These are phyloP conservation scores for Leccinellum albellum DNA, from an alignment of 768 basidiomycete species.

Conservation along the genomic window DNA sequence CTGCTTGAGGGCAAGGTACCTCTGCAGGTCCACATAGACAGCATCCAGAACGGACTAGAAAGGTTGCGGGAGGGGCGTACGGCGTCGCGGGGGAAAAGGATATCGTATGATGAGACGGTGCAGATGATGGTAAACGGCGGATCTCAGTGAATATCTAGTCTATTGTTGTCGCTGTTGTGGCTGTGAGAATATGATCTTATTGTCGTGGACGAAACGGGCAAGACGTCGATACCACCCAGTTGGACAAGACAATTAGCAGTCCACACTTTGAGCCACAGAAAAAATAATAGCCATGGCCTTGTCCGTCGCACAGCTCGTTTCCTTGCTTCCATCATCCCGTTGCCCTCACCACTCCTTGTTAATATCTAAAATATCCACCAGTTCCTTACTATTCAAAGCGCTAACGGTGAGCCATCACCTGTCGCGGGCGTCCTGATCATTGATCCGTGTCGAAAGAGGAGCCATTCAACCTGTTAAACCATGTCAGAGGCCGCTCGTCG, in stretches of 20 bases:
- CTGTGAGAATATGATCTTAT: background rate
- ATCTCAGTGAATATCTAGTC: background rate
- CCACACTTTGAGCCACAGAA: conserved; percentile 6
- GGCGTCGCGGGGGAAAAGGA: conserved; percentile 45
- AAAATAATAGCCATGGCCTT: conserved; percentile 5
- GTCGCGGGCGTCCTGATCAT: background rate
- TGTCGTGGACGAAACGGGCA: conserved; percentile 20
- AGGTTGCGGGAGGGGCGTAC: conserved; percentile 51
- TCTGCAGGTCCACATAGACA: conserved; percentile 72
- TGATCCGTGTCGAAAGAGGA: conserved; percentile 10
- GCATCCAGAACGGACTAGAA: conserved; percentile 61
- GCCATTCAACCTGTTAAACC: background rate
- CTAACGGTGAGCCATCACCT: conserved; percentile 8
- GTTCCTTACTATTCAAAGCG: no score
- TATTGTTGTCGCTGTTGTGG: background rate
- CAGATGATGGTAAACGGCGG: conserved; percentile 18
- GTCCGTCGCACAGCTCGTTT: background rate
- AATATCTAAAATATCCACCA: background rate
- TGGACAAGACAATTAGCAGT: conserved; percentile 22
- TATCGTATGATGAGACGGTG: conserved; percentile 36
- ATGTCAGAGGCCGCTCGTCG: conserved; percentile 2
- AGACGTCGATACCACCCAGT: conserved; percentile 2
- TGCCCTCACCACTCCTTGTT: background rate
- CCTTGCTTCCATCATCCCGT: background rate
- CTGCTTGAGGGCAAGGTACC: conserved; percentile 58